Evolutionary conservation across 768 basidiomycete species (phyloP).

Genomic region (Amanita rimosa): DNA sequence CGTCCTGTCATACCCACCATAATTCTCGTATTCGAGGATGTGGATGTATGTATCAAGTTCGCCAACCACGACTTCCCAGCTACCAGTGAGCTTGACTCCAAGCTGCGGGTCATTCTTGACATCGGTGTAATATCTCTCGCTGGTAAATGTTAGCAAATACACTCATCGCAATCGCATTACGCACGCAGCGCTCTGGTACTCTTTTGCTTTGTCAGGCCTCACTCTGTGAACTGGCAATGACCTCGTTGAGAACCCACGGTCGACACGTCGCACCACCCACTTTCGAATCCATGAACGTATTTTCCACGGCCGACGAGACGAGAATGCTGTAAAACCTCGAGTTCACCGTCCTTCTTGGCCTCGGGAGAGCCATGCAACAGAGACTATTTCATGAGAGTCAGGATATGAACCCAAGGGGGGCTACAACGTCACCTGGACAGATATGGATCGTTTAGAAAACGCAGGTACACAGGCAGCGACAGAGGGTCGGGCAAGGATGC

Average conservation of each 20-base stretch:
- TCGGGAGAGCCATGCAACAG: conserved; percentile 90
- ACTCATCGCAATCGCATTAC: conserved; percentile 15
- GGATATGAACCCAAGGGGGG: conserved; percentile 10
- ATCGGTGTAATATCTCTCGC: conserved; percentile 76
- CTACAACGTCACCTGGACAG: conserved; percentile 42
- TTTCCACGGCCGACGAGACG: conserved; percentile 86
- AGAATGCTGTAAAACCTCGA: conserved; percentile 74
- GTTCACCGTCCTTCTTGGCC: conserved; percentile 74
- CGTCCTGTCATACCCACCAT: conserved; percentile 78
- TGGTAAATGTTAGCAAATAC: conserved; percentile 18
- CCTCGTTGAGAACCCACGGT: not conserved
- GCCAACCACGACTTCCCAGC: conserved; percentile 88
- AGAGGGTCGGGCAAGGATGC: conserved; percentile 16
- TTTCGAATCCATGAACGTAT: conserved; percentile 85
- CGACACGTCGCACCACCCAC: conserved; percentile 30
- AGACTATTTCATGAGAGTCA: conserved; percentile 35
- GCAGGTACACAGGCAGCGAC: conserved; percentile 11
- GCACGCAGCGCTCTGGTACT: conserved; percentile 86
- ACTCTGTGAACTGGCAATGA: conserved; percentile 63
- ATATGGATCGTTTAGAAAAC: conserved; percentile 37
- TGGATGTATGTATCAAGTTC: conserved; percentile 75
- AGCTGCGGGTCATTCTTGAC: conserved; percentile 64
- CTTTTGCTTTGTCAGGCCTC: conserved; percentile 66
- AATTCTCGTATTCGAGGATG: conserved; percentile 92
- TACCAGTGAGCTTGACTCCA: conserved; percentile 83